Evolutionary conservation across 768 basidiomycete genomes (phyloP), one percentile per base, ranked within the genome.

Genomic region (Tylopilus rubrobrunneus): DNA sequence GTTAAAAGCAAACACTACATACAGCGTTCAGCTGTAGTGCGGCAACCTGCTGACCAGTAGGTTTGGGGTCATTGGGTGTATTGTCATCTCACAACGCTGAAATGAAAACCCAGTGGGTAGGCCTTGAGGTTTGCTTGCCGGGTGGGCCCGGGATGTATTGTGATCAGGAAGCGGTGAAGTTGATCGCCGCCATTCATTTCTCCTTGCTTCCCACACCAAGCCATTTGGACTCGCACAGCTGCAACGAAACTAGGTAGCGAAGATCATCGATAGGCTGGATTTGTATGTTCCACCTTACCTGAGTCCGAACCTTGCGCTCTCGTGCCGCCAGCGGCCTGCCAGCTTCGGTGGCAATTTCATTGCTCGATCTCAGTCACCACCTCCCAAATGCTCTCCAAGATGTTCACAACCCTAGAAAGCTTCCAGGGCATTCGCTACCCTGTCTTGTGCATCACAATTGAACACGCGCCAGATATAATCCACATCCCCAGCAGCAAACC

Each of bases 361-460:
- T 17, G 11, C 14, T 11, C 5, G 14, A 37, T 19, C n/a, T 39
- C 39, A 39, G 15, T 37, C 36, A 37, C 36, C 14, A 17, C n/a
- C 8, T 17, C 19, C 19, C 19, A 19, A 19, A 19, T 19, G 36
- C 14, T 37, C 36, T 37, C 36, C 37, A 8, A 39, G n/a, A 39
- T 39, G 12, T 46, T 61, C 58, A 61, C 59, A 28, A 52, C 40
- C 36, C 59, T 47, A 25, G n/a, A 60, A 46, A 34, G 9, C 40
- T 45, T 56, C 21, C 43, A 27, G 4, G 28, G 34, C 21, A 11
- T n/a, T 53, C 17, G 12, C 25, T 29, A 19, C 42, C 11, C 29
- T 45, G 15, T 43, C 9, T 31, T 14, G 25, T n/a, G 33, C 21
- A 27, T 46, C 39, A 23, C 14, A 31, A 12, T 48, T 11, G 21